Conservation (phyloP, 1,139 yeast genomes). For the Protomyces pachydermus region DNA sequence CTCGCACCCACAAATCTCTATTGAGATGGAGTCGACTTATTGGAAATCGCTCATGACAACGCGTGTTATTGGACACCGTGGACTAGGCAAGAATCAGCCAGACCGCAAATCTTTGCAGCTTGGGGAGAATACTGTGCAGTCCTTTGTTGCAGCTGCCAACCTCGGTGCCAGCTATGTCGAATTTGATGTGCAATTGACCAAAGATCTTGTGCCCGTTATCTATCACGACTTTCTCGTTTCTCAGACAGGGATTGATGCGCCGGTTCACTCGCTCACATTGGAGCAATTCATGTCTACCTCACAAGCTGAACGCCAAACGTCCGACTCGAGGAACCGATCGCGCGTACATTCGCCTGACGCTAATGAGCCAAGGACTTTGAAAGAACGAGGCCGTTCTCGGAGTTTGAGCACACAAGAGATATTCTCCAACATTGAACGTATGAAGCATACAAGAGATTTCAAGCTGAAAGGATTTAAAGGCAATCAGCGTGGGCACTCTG, state of each 20-base stretch:
- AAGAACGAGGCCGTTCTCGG: conserved; percentile 28
- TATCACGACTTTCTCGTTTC: conserved; percentile 95
- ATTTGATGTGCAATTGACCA: conserved; percentile 95
- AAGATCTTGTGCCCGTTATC: conserved; percentile 84
- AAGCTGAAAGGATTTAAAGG: conserved; percentile 86
- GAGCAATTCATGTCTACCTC: conserved; percentile 76
- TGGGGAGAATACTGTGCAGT: conserved; percentile 93
- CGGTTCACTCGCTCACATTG: conserved; percentile 85
- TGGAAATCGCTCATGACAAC: conserved; percentile 83
- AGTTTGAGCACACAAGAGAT: conserved; percentile 28
- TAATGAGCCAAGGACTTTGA: not conserved
- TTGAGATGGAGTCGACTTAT: conserved; percentile 71
- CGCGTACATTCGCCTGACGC: conserved; percentile 4
- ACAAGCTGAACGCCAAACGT: conserved; percentile 30
- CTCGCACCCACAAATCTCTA: conserved; percentile 61
- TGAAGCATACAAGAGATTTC: conserved; percentile 83
- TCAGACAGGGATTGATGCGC: conserved; percentile 92
- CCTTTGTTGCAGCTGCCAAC: conserved; percentile 94
- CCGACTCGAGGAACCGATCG: not conserved
- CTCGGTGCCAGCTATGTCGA: conserved; percentile 74
- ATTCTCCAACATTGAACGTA: conserved; percentile 41
- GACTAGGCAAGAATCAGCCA: conserved; percentile 74
- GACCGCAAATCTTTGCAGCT: conserved; percentile 74
- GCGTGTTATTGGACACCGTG: conserved; percentile 93
- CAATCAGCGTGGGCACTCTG: conserved; percentile 79